phyloP scores from a whole-genome alignment of 2,329 filamentous ascomycete genomes.

The Penicillium olsonii region DNA sequence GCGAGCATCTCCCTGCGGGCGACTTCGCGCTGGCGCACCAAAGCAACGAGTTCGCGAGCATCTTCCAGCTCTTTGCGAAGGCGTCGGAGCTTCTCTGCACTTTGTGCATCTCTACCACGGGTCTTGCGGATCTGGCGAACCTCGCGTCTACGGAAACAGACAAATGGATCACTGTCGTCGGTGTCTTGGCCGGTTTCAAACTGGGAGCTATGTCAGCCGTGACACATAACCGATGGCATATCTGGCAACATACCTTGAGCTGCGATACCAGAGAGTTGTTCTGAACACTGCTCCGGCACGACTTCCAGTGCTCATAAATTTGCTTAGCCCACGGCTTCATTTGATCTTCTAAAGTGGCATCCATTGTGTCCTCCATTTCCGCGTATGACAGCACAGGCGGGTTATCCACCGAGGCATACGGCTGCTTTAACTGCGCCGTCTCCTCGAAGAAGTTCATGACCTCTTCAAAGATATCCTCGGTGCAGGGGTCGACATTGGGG shows the following conservation, averaged over 20 bases:
- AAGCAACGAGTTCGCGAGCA: conserved; percentile 74
- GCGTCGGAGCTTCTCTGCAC: conserved; percentile 90
- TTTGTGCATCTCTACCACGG: conserved; percentile 86
- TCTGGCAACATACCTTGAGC: conserved; percentile 62
- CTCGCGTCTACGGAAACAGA: conserved; percentile 95
- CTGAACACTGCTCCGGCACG: conserved; percentile 63
- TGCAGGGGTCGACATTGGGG: conserved; percentile 61
- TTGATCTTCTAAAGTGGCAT: conserved; percentile 57
- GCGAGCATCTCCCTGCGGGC: conserved; percentile 75
- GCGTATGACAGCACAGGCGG: conserved; percentile 74
- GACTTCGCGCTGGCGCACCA: conserved; percentile 78
- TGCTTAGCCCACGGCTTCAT: conserved; percentile 67
- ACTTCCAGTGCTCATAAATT: conserved; percentile 89
- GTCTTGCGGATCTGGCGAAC: conserved; percentile 94
- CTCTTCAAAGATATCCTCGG: conserved; percentile 89
- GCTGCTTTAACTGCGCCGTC: conserved; percentile 77
- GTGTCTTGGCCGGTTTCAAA: conserved; percentile 93
- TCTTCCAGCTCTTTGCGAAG: conserved; percentile 89
- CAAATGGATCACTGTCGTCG: conserved; percentile 94
- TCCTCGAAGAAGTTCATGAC: conserved; percentile 96
- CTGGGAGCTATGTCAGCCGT: conserved; percentile 32
- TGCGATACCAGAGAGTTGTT: conserved; percentile 74
- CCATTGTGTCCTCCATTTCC: conserved; percentile 70
- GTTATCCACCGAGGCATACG: conserved; percentile 87
- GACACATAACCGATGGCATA: background rate